A percentile compares a stretch with the other conserved stretches of the same genome.
These are phyloP conservation scores for Apium graveolens DNA, from an alignment of 129 eudicot species.

Conservation along the genomic window DNA sequence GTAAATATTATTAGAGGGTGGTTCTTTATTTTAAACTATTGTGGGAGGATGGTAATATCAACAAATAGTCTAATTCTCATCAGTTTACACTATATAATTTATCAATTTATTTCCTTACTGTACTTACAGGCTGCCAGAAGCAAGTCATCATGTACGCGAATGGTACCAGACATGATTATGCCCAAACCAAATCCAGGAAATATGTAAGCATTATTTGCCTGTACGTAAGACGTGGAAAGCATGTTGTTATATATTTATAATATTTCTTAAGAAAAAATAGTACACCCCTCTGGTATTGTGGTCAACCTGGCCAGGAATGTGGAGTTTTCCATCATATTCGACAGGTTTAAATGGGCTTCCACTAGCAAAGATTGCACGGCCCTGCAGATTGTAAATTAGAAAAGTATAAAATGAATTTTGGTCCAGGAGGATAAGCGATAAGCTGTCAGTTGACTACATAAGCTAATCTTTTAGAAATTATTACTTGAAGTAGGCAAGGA, in stretches of 20 bases:
- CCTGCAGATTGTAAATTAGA: too few relatives aligned
- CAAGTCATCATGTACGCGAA: slow-evolving; percentile 78
- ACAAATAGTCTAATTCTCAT: not conserved
- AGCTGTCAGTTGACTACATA: not conserved
- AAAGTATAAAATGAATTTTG: not conserved
- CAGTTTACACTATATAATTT: not conserved
- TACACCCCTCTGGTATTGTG: not conserved
- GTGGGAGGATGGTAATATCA: not conserved
- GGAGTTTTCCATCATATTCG: slow-evolving; percentile 49
- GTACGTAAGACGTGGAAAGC: slow-evolving; percentile 13
- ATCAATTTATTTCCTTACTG: not conserved
- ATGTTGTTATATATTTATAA: not conserved
- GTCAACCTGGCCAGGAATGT: slow-evolving; percentile 81
- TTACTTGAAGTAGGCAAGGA: not conserved
- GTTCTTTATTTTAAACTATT: not conserved
- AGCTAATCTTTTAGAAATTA: not conserved
- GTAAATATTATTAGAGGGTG: not conserved
- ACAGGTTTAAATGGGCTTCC: slow-evolving; percentile 94
- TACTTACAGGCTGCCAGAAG: slow-evolving; percentile 96
- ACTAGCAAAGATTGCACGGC: slow-evolving; percentile 83
- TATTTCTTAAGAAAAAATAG: not conserved
- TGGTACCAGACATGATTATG: slow-evolving; percentile 82
- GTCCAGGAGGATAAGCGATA: not conserved
- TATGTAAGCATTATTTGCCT: slow-evolving; percentile 97
- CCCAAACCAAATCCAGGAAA: slow-evolving; percentile 98